Base-by-base conservation (phyloP, 2,329 filamentous ascomycete genomes). In the Talaromyces marneffei region DNA sequence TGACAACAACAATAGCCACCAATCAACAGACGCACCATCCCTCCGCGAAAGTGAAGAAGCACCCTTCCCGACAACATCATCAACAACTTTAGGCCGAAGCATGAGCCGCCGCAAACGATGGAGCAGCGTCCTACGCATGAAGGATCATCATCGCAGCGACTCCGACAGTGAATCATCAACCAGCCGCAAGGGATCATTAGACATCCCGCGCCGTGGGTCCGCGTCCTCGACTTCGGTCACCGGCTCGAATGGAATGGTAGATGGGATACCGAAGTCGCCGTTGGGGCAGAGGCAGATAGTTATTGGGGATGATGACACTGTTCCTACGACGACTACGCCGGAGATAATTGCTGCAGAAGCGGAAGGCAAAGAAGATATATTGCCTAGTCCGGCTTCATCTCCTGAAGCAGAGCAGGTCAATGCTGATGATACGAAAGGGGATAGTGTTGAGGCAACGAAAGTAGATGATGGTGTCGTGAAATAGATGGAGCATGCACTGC, bases 91-190 rank as follows among this genome's bases (percentile, higher is more conserved):
- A 18, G 25, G 27, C 12, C 57, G 61, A 31, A 63, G 53, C 40
- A 39, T 57, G 25, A 60, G 61, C 29, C 61, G 61, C 39, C 44
- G 61, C 37, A 59, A 62, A 42, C 44, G 61, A n/a, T 63, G 61
- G 61, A 63, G 61, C 20, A 63, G 40, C 33, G 61, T 63, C 16
- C 25, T 63, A 2, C 61, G 52, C 27, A 53, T 44, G 39, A 63
- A 62, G 31, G 60, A 62, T 9, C 42, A 50, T 25, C 40, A 9
- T 16, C 59, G 52, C 16, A 55, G 52, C 16, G 29, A 56, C 18
- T 64, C 37, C 55, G 60, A 31, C 35, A 60, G 40, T 20, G 63
- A 48, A 23, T 62, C 48, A 25, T 64, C 31, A 42, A 57, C 59
- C 14, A 62, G 56, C 39, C 40, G 60, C 4, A 50, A 39, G 16